These are phyloP conservation scores for Ustilago trichophora DNA, from an alignment of 1,284 basidiomycete genomes.

Conservation along the genomic window DNA sequence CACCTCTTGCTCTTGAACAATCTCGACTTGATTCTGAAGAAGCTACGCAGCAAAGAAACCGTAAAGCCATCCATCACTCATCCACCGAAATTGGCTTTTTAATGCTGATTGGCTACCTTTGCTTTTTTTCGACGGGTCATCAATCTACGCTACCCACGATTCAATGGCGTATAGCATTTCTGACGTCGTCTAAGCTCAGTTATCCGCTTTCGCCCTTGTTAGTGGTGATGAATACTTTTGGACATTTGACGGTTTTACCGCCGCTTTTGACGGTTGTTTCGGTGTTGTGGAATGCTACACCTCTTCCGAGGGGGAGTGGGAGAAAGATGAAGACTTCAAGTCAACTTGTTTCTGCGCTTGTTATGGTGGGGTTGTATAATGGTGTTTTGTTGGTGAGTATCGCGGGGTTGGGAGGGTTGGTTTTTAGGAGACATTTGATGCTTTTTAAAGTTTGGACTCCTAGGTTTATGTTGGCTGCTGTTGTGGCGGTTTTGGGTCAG, in stretches of 20 bases:
- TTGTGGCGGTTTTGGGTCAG: constrained; percentile 69
- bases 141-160: constrained; percentile 87
- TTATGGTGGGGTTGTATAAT: constrained; percentile 79
- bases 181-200: constrained; percentile 72
- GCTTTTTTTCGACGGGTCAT: constrained; percentile 90
- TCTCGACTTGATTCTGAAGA: too few relatives aligned
- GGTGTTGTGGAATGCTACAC: constrained; percentile 88
- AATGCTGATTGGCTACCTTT: constrained; percentile 67
- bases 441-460: constrained; percentile 99
- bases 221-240: constrained; percentile 83
- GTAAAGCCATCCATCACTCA: too few relatives aligned
- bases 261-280: constrained; percentile 76
- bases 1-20: too few relatives aligned
- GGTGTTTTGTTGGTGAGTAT: constrained; percentile 68
- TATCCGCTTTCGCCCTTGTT: constrained; percentile 82
- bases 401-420: constrained; percentile 75
- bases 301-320: constrained; percentile 62
- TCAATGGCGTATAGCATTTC: constrained; percentile 94
- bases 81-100: constrained; percentile 35
- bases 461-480: constrained; percentile 81
- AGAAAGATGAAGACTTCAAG: constrained; percentile 21
- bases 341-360: constrained; percentile 69
- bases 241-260: constrained; percentile 75
- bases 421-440: constrained; percentile 89
- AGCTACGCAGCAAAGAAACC: too few relatives aligned